These are phyloP conservation scores for Haberlea rhodopensis DNA, from an alignment of 257 asterid species.

Conservation along the genomic window DNA sequence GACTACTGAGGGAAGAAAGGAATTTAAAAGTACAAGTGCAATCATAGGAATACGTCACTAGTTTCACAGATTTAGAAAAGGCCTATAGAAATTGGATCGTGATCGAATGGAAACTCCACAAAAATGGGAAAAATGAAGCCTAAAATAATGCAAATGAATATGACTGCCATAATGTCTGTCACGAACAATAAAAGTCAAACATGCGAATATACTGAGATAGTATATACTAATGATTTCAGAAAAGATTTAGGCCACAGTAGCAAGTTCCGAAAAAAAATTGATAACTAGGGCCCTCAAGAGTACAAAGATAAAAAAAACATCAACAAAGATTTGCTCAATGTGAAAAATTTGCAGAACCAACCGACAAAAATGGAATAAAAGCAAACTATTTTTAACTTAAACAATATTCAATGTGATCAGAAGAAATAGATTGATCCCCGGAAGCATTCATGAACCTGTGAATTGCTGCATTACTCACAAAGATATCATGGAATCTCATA, in stretches of 20 bases:
- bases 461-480: not conserved
- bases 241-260: not conserved
- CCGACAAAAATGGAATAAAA: not conserved
- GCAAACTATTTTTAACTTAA: not conserved
- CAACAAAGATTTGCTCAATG: conserved; percentile 19
- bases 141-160: no score
- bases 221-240: not conserved
- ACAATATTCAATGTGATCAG: conserved; percentile 1
- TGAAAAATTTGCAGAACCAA: conserved; percentile 15
- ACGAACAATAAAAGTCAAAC: conserved; percentile 10
- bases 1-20: conserved; percentile 23
- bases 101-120: conserved; percentile 7
- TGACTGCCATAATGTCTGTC: conserved; percentile 17
- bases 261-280: not conserved
- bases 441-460: no score
- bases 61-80: not conserved
- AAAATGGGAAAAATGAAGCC: conserved; percentile 10
- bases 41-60: conserved; percentile 16
- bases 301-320: conserved; percentile 2
- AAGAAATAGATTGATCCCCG: no score
- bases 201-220: not conserved
- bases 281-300: not conserved
- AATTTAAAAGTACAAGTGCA: conserved; percentile 1
- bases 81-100: conserved; percentile 8
- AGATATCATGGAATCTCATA: not conserved